Evolutionary conservation across 2,329 filamentous ascomycete genomes (phyloP), one percentile per base, ranked within the genome.

Genomic region (Oidium heveae): DNA sequence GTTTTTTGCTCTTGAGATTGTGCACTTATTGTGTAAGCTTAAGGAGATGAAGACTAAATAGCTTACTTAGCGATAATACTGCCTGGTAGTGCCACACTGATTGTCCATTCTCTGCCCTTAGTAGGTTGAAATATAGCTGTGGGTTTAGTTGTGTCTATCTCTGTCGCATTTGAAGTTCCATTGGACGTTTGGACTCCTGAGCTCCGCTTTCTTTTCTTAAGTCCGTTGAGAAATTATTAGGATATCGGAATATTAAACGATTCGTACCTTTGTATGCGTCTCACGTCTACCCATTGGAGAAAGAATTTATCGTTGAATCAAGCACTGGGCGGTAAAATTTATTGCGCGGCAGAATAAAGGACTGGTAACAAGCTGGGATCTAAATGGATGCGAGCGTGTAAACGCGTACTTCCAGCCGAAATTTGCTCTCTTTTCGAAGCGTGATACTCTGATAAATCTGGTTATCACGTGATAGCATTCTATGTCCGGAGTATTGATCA

Each of bases 1-100:
- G 82, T 86, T 64, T 86, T 82, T 63, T 85, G 80, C 57, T 93
- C 85, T 58, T 63, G 62, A 33, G 60, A 57, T 62, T 65, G 62
- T 16, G 60, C 60, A 56, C 63, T 64, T 52, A 8, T 52, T 60
- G 50, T 22, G 55, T 55, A 10, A 58, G 34, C 15, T 20, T 13
- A 53, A 33, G 24, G 18, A 15, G n/a, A 46, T 34, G 10, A 44
- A 55, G 49, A 39, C 7, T 9, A 20, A 49, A 18, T 46, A 39
- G 34, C 71, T 57, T 69, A 86, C 83, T 84, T 84, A 56, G 79
- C 72, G 55, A 89, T 74, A 47, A 91, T 77, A 64, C 84, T 89
- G 36, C 82, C 84, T 1, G 86, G 84, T 33, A 93, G 68, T 3
- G 86, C 86, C 36, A 91, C 73, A 44, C 82, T 88, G 18, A 91